Percentiles rank a stretch among this genome's conserved stretches.
Evolutionary conservation across 2,329 filamentous ascomycete species (phyloP).

Genomic region (Sphaerulina musiva): DNA sequence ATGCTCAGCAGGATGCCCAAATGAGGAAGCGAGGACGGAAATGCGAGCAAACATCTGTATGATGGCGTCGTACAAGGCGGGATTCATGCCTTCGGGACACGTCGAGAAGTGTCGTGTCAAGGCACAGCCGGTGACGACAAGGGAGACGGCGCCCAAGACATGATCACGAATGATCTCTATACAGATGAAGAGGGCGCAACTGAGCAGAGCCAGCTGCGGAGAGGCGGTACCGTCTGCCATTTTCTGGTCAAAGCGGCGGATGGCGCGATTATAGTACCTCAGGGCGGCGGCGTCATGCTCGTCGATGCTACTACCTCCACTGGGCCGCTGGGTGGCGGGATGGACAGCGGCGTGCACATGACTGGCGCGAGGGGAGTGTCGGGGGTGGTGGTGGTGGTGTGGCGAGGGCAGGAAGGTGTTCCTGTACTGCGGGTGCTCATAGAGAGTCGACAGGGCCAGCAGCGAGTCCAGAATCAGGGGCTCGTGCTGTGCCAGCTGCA

Average conservation of each 20-base stretch:
- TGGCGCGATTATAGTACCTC: slow-evolving; percentile 25
- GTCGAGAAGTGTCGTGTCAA: slow-evolving; percentile 15
- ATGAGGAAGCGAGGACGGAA: slow-evolving; percentile 15
- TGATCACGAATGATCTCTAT: slow-evolving; percentile 27
- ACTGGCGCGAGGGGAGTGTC: no score
- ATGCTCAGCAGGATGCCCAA: slow-evolving; percentile 11
- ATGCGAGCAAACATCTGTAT: slow-evolving; percentile 19
- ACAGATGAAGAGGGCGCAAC: slow-evolving; percentile 27
- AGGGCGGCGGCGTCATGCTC: slow-evolving; percentile 17
- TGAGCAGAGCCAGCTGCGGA: slow-evolving; percentile 22
- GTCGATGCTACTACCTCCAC: no score
- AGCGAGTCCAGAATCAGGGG: slow-evolving; percentile 19
- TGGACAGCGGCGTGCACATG: neutral
- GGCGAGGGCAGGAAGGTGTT: slow-evolving; percentile 8
- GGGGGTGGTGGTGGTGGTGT: no score
- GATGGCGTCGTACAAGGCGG: slow-evolving; percentile 8
- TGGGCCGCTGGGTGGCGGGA: slow-evolving; percentile 4
- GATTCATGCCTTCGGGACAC: slow-evolving; percentile 3
- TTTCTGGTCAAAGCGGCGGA: slow-evolving; percentile 13
- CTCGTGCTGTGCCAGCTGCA: slow-evolving; percentile 26
- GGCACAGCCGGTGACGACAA: slow-evolving; percentile 21
- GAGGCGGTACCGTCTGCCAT: slow-evolving; percentile 12
- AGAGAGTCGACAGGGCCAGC: slow-evolving; percentile 22
- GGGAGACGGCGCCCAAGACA: slow-evolving; percentile 18
- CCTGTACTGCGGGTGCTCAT: slow-evolving; percentile 22